phyloP scores from a whole-genome alignment of 2,329 filamentous ascomycete species.

The Talaromyces sp. region DNA sequence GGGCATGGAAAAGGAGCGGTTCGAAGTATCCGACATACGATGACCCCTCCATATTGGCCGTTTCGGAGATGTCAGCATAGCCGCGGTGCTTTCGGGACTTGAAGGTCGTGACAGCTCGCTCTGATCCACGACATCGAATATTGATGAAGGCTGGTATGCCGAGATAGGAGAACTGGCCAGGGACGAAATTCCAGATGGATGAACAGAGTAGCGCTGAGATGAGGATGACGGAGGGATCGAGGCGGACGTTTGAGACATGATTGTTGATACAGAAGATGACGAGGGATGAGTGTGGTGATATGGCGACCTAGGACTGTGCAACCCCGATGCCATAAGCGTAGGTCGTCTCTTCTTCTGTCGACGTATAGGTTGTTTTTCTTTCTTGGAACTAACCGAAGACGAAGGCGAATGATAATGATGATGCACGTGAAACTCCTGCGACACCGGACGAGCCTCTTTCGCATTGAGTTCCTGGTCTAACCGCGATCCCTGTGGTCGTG shows the following conservation, averaged over 20 bases:
- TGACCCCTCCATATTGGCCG: conserved; percentile 58
- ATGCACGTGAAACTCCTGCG: conserved; percentile 84
- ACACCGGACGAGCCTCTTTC: conserved; percentile 48
- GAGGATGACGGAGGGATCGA: conserved; percentile 49
- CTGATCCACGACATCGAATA: conserved; percentile 72
- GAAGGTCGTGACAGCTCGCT: conserved; percentile 69
- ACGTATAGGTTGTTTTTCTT: conserved; percentile 48
- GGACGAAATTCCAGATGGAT: conserved; percentile 59
- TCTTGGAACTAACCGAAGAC: conserved; percentile 41
- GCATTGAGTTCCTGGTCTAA: conserved; percentile 69
- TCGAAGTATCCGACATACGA: conserved; percentile 57
- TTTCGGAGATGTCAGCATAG: conserved; percentile 57
- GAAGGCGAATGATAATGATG: conserved; percentile 82
- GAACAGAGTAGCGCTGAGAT: conserved; percentile 32
- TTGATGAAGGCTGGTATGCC: conserved; percentile 64
- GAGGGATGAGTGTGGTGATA: conserved; percentile 27
- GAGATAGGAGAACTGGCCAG: conserved; percentile 78
- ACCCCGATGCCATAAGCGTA: conserved; percentile 34
- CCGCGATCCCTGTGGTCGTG: conserved; percentile 47
- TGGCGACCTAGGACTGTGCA: conserved; percentile 32
- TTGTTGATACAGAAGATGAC: conserved; percentile 51
- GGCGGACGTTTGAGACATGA: conserved; percentile 61
- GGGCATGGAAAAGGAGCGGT: conserved; percentile 27
- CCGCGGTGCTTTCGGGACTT: conserved; percentile 71
- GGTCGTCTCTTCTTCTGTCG: conserved; percentile 71